Percentiles rank a stretch among this genome's conserved stretches.
Conservation (phyloP, 352 stramenopile species). For the Pythium utonaiense region DNA sequence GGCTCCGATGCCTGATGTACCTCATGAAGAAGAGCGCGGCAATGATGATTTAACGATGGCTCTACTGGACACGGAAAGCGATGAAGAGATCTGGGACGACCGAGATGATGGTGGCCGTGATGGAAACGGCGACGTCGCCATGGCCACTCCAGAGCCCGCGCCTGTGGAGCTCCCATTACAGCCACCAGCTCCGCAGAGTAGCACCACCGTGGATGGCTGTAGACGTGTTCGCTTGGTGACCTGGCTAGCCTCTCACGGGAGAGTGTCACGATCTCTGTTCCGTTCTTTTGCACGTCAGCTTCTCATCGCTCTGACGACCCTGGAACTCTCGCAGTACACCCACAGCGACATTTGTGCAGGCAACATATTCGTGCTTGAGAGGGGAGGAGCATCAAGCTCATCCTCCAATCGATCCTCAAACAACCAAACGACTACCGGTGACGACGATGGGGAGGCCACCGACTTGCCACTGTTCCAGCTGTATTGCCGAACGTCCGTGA, state of each 20-base stretch:
- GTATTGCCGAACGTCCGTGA: conserved; percentile 16
- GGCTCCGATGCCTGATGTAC: neutral
- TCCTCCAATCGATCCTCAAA: neutral
- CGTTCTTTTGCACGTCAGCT: conserved; percentile 60
- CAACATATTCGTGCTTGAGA: conserved; percentile 47
- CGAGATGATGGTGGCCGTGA: neutral
- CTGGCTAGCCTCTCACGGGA: conserved; percentile 37
- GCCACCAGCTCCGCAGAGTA: neutral
- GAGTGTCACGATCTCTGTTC: conserved; percentile 36
- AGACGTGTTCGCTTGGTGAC: conserved; percentile 19
- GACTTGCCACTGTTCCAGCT: conserved; percentile 22
- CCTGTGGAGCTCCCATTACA: neutral
- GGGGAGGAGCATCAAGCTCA: neutral
- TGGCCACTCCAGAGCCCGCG: conserved; percentile 20
- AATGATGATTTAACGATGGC: neutral
- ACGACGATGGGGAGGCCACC: neutral
- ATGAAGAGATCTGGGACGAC: conserved; percentile 13
- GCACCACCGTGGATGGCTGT: neutral
- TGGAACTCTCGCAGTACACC: conserved; percentile 41
- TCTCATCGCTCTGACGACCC: conserved; percentile 46
- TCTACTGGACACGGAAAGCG: conserved; percentile 11
- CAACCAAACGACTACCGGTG: neutral
- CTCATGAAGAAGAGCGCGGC: neutral
- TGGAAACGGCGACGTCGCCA: conserved; percentile 42
- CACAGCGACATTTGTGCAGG: conserved; percentile 50